A percentile compares a stretch with the other conserved stretches of the same genome.
Evolutionary conservation across 495 filamentous ascomycete genomes (phyloP).

Genomic region (Penicillium bovifimosum): DNA sequence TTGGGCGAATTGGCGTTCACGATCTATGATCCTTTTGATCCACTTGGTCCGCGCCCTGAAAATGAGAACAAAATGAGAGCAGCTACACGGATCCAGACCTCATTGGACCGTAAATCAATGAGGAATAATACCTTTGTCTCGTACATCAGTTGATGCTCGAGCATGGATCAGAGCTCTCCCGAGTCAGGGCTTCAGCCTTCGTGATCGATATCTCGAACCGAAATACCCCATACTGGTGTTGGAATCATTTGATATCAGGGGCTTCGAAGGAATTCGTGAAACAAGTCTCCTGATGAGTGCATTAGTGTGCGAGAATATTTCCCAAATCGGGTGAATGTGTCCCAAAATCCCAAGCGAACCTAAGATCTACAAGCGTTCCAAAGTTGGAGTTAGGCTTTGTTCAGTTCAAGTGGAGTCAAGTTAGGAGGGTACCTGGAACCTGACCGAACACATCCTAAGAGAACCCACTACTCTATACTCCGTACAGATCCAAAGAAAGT

Average conservation of each 20-base stretch:
- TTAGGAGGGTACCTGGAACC: not conserved
- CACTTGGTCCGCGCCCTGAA: slow-evolving; percentile 3
- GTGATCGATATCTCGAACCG: too few relatives aligned
- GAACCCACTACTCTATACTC: not conserved
- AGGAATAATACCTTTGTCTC: too few relatives aligned
- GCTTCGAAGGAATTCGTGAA: not conserved
- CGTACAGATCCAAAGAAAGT: not conserved
- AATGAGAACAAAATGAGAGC: not conserved
- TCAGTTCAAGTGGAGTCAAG: not conserved
- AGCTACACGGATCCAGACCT: not conserved
- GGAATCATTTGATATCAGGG: not conserved
- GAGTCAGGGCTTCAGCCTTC: too few relatives aligned
- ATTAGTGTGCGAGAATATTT: slow-evolving; percentile 1
- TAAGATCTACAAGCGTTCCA: not conserved
- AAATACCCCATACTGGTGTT: not conserved
- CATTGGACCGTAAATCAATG: too few relatives aligned
- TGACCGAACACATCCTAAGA: not conserved
- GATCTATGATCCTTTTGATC: slow-evolving; percentile 1
- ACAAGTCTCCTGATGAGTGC: slow-evolving; percentile 1
- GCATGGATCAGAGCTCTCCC: too few relatives aligned
- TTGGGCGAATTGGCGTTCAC: not conserved
- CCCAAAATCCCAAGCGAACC: not conserved
- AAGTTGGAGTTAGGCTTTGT: not conserved
- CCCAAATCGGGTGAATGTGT: not conserved
- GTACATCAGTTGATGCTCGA: too few relatives aligned